Evolutionary conservation across 495 filamentous ascomycete genomes (phyloP).

Genomic region (Umbilicaria muhlenbergii): DNA sequence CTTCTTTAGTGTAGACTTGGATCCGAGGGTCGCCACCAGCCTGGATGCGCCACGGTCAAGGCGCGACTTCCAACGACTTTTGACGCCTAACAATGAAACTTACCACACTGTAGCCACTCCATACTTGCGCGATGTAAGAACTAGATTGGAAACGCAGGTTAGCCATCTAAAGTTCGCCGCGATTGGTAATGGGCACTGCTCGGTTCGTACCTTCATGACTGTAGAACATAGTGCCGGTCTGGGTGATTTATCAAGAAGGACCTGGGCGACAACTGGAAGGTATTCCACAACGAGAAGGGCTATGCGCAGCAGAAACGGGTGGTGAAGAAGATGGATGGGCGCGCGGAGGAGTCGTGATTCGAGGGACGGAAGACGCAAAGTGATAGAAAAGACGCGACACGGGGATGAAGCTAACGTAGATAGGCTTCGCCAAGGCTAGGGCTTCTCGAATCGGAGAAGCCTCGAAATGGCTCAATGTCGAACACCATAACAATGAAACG

Average conservation of each 20-base stretch:
- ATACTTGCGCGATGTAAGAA: slow-evolving; percentile 75
- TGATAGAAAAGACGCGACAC: too few species aligned
- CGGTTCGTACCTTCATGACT: slow-evolving; percentile 64
- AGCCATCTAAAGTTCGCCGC: slow-evolving; percentile 3
- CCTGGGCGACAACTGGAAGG: too few species aligned
- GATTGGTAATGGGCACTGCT: background rate
- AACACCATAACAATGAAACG: too few species aligned
- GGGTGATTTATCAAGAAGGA: background rate
- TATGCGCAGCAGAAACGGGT: too few species aligned
- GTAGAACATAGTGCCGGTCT: slow-evolving; percentile 60
- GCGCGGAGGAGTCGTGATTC: too few species aligned
- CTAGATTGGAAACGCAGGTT: slow-evolving; percentile 27
- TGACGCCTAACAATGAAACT: slow-evolving; percentile 11
- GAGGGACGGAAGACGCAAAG: too few species aligned
- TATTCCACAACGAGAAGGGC: too few species aligned
- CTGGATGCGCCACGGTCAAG: slow-evolving; percentile 24
- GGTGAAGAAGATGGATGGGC: too few species aligned
- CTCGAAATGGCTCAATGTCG: too few species aligned
- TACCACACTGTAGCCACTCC: slow-evolving; percentile 94
- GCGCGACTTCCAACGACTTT: background rate
- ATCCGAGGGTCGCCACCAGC: slow-evolving; percentile 82
- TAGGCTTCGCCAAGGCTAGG: too few species aligned
- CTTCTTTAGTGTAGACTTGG: slow-evolving; percentile 54
- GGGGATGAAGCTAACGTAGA: too few species aligned
- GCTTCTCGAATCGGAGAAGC: too few species aligned